A percentile compares a stretch with the other conserved stretches of the same genome.
phyloP scores from a whole-genome alignment of 148 eudicot species.

The Suaeda aralocaspica region DNA sequence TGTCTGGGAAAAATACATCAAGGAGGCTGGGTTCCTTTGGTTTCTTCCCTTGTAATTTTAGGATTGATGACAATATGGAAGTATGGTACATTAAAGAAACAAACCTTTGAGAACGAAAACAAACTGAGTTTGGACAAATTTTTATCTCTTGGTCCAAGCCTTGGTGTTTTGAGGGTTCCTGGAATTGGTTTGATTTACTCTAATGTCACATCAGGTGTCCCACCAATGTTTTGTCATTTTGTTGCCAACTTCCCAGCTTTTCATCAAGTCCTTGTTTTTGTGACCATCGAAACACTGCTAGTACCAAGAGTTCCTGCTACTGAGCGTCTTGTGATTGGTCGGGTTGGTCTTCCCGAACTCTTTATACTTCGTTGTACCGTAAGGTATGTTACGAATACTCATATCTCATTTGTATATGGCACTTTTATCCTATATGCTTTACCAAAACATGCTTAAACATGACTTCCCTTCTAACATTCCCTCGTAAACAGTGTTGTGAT shows the following conservation, averaged over 20 bases:
- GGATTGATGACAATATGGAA: constrained; percentile 39
- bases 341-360: constrained; percentile 28
- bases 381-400: constrained; percentile 23
- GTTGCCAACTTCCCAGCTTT: constrained; percentile 43
- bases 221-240: constrained; percentile 41
- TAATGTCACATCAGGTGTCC: constrained; percentile 34
- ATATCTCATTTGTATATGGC: background rate
- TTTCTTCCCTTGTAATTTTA: constrained; percentile 31
- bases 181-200: constrained; percentile 46
- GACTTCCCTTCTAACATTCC: too few relatives aligned
- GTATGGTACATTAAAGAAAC: constrained; percentile 39
- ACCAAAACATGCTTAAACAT: background rate
- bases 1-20: constrained; percentile 30
- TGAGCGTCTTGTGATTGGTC: constrained; percentile 29
- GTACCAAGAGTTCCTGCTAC: constrained; percentile 31
- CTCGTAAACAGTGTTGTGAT: too few relatives aligned
- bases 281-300: constrained; percentile 35
- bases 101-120: constrained; percentile 35
- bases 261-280: constrained; percentile 38
- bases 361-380: constrained; percentile 33
- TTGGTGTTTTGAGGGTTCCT: constrained; percentile 30
- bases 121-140: constrained; percentile 34
- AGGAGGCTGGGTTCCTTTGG: constrained; percentile 53
- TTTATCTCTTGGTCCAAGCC: constrained; percentile 26
- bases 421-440: background rate